Evolutionary conservation across 345 rosid species (phyloP), one percentile per base, ranked within the genome.

Genomic region (Turritis glabra): DNA sequence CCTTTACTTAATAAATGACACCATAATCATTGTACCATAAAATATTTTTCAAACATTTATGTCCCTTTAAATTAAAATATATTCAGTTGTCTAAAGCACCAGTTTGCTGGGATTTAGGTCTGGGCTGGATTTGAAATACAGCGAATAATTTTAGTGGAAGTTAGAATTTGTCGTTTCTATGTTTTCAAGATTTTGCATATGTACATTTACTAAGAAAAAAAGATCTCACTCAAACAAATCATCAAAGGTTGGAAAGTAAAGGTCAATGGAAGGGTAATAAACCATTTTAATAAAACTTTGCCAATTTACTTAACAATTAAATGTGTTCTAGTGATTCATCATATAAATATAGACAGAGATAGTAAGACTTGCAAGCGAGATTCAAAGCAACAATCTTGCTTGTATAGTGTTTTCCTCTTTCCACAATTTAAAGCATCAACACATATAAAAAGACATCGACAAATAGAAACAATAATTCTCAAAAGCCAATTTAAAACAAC

Each of bases 361-460:
- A 35, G 22, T 64, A 40, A 75, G 55, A 35, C 75, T 69, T 76
- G 64, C 75, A 76, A 76, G 79, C 70, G 46, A 68, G 56, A 54
- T 23, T 43, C 55, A 44, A 69, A 76, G 70, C 70, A 69, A 76
- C 65, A 63, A 44, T 70, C 22, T 70, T 76, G 80, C 80, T 76
- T 76, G 71, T 47, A 44, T 55, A 35, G 54, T 53, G 29, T 69
- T 70, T 63, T 70, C 71, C 71, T 76, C 46, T 44, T 69, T 76
- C 66, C 67, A 44, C 75, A 69, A 69, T 61, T 33, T 26, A 69
- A 69, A 76, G 75, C 80, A 76, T 59, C 13, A 47, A 2, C 25
- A 52, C 14, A 62, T 44, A 2, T 18, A 7, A 25, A 35, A 60
- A 30, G 43, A 61, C 6, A 12, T 57, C 10, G 7, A 69, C 9